These are phyloP conservation scores for Apocynum venetum DNA, from an alignment of 257 asterid genomes.

Conservation along the genomic window DNA sequence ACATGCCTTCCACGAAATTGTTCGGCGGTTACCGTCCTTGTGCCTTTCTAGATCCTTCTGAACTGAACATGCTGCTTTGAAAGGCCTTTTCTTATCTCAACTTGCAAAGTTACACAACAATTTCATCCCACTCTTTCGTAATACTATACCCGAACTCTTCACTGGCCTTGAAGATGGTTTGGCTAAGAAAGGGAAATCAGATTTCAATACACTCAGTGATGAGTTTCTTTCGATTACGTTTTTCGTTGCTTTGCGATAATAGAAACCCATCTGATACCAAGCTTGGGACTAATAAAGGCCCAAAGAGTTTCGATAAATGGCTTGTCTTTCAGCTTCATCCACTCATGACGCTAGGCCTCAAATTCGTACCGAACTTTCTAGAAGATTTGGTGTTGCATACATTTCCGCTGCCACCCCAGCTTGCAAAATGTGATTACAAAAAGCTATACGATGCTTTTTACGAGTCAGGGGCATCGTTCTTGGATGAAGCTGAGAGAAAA, in stretches of 20 bases:
- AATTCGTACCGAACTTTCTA: constrained; percentile 42
- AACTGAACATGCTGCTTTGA: constrained; percentile 42
- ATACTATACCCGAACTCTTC: constrained; percentile 32
- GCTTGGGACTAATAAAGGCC: constrained; percentile 42
- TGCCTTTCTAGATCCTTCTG: constrained; percentile 63
- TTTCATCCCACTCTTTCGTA: constrained; percentile 45
- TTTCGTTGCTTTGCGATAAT: constrained; percentile 49
- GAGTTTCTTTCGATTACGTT: constrained; percentile 55
- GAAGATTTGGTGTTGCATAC: constrained; percentile 59
- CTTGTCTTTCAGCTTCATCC: constrained; percentile 58
- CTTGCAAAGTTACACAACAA: constrained; percentile 32
- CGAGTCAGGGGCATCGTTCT: constrained; percentile 21
- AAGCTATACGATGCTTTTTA: constrained; percentile 48
- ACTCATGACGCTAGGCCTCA: constrained; percentile 35
- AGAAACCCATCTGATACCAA: constrained; percentile 31
- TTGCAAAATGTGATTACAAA: constrained; percentile 39
- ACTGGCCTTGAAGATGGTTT: constrained; percentile 46
- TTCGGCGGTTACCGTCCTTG: constrained; percentile 71
- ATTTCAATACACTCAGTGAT: constrained; percentile 49
- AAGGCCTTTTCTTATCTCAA: constrained; percentile 35
- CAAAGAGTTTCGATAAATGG: constrained; percentile 46
- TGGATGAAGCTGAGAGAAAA: constrained; percentile 50
- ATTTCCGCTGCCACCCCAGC: constrained; percentile 35
- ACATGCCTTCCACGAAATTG: constrained; percentile 58
- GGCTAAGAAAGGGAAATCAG: constrained; percentile 29